Percentiles rank a stretch among this genome's conserved stretches.
These are phyloP conservation scores for Tremella yokohamensis DNA, from an alignment of 768 basidiomycete species.

Conservation along the genomic window DNA sequence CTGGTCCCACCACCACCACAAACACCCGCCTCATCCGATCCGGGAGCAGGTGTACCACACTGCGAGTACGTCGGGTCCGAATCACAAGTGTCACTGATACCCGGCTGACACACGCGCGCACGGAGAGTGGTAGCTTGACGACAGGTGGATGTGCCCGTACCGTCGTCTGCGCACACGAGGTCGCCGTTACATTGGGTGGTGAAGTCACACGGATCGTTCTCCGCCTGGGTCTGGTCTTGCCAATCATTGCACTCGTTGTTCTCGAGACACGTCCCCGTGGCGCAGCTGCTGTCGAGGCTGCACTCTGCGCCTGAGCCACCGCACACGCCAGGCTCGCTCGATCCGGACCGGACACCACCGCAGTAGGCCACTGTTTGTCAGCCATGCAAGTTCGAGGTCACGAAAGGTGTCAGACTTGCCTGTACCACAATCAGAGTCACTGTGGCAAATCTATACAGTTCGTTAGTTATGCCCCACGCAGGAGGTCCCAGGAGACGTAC, in stretches of 20 bases:
- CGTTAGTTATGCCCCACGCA: too few relatives aligned
- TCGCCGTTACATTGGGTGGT: background rate
- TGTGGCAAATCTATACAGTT: background rate
- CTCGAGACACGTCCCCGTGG: background rate
- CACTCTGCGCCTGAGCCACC: constrained; percentile 4
- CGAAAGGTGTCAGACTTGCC: background rate
- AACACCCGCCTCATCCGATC: background rate
- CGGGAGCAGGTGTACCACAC: background rate
- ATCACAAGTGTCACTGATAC: constrained; percentile 3
- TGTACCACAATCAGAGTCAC: background rate
- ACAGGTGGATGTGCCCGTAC: constrained; percentile 1
- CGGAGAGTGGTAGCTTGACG: background rate
- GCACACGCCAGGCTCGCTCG: constrained; percentile 10
- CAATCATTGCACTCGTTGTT: background rate
- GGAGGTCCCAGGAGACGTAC: constrained; percentile 6
- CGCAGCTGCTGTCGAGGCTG: constrained; percentile 1
- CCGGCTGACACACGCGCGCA: constrained; percentile 1
- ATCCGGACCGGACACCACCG: background rate
- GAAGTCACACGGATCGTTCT: background rate
- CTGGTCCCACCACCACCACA: background rate
- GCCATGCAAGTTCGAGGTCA: background rate
- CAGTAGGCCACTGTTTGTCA: background rate
- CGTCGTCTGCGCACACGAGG: constrained; percentile 4
- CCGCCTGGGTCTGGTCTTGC: background rate
- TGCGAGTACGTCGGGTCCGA: background rate